Evolutionary conservation across 768 basidiomycete genomes (phyloP).

Genomic region (Amanita brunnescens): DNA sequence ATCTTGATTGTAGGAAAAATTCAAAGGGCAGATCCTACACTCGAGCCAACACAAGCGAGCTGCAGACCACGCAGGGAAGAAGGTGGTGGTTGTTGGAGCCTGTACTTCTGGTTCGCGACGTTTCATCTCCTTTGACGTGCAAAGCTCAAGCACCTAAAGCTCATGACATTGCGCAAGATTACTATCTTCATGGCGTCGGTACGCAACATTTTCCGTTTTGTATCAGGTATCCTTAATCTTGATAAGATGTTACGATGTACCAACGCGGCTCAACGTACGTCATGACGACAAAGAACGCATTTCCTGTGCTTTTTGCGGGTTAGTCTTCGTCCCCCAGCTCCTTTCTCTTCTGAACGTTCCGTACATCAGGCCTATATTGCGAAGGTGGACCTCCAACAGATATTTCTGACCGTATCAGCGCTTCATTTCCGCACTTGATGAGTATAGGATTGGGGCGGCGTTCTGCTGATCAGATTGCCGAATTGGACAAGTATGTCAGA

Average conservation of each 20-base stretch:
- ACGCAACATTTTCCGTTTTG: not conserved
- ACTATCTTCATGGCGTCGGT: slow-evolving; percentile 11
- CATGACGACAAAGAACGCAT: slow-evolving; percentile 15
- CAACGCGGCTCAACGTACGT: not conserved
- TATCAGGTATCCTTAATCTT: not conserved
- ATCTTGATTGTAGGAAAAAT: slow-evolving; percentile 20
- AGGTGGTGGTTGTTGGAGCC: slow-evolving; percentile 60
- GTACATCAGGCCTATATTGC: slow-evolving; percentile 25
- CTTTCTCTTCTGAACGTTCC: not conserved
- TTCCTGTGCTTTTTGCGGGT: slow-evolving; percentile 20
- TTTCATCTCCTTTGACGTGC: not conserved
- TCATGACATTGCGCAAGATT: slow-evolving; percentile 33
- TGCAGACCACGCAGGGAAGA: slow-evolving; percentile 46
- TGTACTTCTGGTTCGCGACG: slow-evolving; percentile 42
- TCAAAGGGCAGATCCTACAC: slow-evolving; percentile 46
- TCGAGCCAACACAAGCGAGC: slow-evolving; percentile 42
- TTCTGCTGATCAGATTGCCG: slow-evolving; percentile 17
- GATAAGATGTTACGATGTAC: slow-evolving; percentile 4
- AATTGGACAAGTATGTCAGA: slow-evolving; percentile 27
- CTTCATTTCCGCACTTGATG: slow-evolving; percentile 34
- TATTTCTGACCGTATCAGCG: slow-evolving; percentile 39
- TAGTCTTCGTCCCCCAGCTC: not conserved
- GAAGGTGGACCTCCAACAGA: slow-evolving; percentile 41
- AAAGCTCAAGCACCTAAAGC: slow-evolving; percentile 14
- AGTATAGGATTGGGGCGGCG: slow-evolving; percentile 15